phyloP scores from a whole-genome alignment of 495 filamentous ascomycete species.

The Polyplosphaeria fusca region DNA sequence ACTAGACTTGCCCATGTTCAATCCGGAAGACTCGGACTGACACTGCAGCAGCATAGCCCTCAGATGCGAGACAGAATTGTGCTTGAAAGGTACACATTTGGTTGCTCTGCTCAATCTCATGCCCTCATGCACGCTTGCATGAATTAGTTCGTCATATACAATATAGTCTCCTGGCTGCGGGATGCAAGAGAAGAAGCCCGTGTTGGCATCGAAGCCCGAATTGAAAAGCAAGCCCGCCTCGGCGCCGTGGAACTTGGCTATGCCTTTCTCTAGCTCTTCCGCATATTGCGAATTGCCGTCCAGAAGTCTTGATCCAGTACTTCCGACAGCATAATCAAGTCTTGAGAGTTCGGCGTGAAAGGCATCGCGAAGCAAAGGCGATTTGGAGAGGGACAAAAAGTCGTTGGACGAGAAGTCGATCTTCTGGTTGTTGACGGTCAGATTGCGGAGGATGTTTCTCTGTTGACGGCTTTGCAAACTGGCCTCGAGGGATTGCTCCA shows the following conservation, averaged over 20 bases:
- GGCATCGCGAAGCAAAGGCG: slow-evolving; percentile 40
- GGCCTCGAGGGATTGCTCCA: slow-evolving; percentile 40
- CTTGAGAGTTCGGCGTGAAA: slow-evolving; percentile 46
- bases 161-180: slow-evolving; percentile 68
- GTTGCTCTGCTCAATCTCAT: slow-evolving; percentile 64
- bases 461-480: slow-evolving; percentile 45
- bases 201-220: slow-evolving; percentile 75
- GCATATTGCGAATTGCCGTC: slow-evolving; percentile 69
- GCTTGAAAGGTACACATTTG: slow-evolving; percentile 52
- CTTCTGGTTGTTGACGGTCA: slow-evolving; percentile 43
- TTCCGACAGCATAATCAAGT: slow-evolving; percentile 45
- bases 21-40: slow-evolving; percentile 37
- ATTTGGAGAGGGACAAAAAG: slow-evolving; percentile 58
- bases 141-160: slow-evolving; percentile 70
- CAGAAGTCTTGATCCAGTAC: slow-evolving; percentile 59
- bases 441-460: slow-evolving; percentile 48
- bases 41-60: slow-evolving; percentile 43
- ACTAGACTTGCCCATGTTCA: slow-evolving; percentile 44
- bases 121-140: slow-evolving; percentile 75
- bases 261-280: slow-evolving; percentile 59
- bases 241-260: slow-evolving; percentile 66
- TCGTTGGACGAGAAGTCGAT: slow-evolving; percentile 64
- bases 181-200: slow-evolving; percentile 62
- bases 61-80: slow-evolving; percentile 56
- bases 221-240: slow-evolving; percentile 67